Evolutionary conservation across 768 basidiomycete species (phyloP).

Genomic region (Sarcomyxa edulis): DNA sequence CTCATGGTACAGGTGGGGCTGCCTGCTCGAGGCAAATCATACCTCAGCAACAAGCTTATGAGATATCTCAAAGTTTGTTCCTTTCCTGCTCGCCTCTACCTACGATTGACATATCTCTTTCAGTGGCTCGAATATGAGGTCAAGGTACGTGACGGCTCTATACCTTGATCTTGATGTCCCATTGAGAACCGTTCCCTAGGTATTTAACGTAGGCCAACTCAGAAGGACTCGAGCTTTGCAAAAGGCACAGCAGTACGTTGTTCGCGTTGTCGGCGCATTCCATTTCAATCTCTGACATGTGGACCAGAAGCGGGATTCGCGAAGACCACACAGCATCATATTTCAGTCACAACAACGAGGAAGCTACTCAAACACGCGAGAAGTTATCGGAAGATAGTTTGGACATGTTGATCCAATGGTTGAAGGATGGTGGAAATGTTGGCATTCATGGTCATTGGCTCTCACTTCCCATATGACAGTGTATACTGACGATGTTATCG

Average conservation of each 20-base stretch:
- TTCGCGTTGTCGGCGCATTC: neutral
- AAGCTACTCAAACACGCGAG: slow-evolving; percentile 75
- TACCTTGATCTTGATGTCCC: neutral
- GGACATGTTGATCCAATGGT: slow-evolving; percentile 92
- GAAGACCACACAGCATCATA: slow-evolving; percentile 90
- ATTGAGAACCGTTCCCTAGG: too few species aligned
- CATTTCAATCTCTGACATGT: slow-evolving; percentile 4
- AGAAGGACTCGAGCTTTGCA: slow-evolving; percentile 81
- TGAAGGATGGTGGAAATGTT: slow-evolving; percentile 93
- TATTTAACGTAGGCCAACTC: slow-evolving; percentile 97
- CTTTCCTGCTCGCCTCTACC: neutral
- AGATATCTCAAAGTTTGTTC: slow-evolving; percentile 81
- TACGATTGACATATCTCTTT: slow-evolving; percentile 3
- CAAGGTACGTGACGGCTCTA: slow-evolving; percentile 44
- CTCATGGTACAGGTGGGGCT: slow-evolving; percentile 85
- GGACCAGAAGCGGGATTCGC: slow-evolving; percentile 68
- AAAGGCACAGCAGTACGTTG: slow-evolving; percentile 63
- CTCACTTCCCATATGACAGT: slow-evolving; percentile 1
- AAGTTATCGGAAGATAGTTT: slow-evolving; percentile 85
- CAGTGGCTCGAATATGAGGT: slow-evolving; percentile 99
- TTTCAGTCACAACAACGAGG: slow-evolving; percentile 82
- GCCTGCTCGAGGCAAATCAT: slow-evolving; percentile 98
- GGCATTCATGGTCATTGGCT: slow-evolving; percentile 81
- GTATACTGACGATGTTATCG: neutral
- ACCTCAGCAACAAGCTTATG: slow-evolving; percentile 96